phyloP scores from a whole-genome alignment of 257 asterid species.

The Nicotiana benthamiana region DNA sequence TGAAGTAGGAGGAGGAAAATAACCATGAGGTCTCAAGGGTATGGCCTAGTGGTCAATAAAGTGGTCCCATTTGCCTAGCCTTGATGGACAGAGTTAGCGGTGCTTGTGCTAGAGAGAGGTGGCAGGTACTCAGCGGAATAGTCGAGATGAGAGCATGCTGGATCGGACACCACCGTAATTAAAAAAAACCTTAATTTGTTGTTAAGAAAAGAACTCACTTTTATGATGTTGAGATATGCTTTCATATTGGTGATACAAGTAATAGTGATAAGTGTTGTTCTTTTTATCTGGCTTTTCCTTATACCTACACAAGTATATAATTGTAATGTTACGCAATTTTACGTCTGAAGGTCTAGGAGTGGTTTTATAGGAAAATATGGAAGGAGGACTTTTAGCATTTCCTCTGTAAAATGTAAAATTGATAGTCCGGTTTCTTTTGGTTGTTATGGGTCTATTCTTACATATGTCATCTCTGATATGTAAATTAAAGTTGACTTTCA shows the following conservation, averaged over 20 bases:
- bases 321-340: not conserved
- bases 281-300: not conserved
- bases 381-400: not conserved
- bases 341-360: not conserved
- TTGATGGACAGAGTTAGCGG: no score
- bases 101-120: no score
- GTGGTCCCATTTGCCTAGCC: no score
- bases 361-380: not conserved
- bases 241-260: not conserved
- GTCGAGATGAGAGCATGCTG: no score
- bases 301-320: not conserved
- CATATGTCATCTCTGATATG: not conserved
- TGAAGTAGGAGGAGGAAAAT: no score
- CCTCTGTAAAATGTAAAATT: not conserved
- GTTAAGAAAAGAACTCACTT: not conserved
- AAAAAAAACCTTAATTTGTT: no score
- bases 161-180: no score
- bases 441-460: not conserved
- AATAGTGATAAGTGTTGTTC: not conserved
- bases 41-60: no score
- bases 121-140: no score
- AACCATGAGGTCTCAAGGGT: no score
- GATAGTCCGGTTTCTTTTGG: not conserved
- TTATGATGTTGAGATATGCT: not conserved
- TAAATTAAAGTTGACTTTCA: not conserved